These are phyloP conservation scores for Plasmodium vivax DNA, from an alignment of 169 alveolate species.

Conservation along the genomic window DNA sequence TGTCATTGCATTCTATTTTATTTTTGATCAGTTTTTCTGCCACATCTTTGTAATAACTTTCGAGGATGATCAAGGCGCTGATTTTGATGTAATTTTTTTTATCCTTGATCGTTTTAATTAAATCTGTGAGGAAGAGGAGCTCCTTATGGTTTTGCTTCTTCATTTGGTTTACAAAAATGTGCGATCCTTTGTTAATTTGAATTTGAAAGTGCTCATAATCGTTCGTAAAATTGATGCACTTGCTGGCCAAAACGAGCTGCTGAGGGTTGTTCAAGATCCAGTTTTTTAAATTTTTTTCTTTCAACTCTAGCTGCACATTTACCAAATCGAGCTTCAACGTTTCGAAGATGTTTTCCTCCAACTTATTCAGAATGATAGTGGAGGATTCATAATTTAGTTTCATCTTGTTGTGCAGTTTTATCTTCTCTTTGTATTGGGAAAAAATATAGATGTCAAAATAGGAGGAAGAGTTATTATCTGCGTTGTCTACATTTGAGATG, in stretches of 20 bases:
- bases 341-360: slow-evolving; percentile 67
- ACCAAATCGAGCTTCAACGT: slow-evolving; percentile 60
- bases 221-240: slow-evolving; percentile 66
- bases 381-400: slow-evolving; percentile 49
- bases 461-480: slow-evolving; percentile 11
- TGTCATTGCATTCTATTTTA: slow-evolving; percentile 69
- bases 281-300: slow-evolving; percentile 41
- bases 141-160: slow-evolving; percentile 59
- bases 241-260: slow-evolving; percentile 49
- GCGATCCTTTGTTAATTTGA: slow-evolving; percentile 72
- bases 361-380: slow-evolving; percentile 43
- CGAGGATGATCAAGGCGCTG: slow-evolving; percentile 56
- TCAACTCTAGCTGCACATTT: slow-evolving; percentile 57
- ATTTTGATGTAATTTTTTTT: slow-evolving; percentile 68
- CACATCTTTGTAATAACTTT: slow-evolving; percentile 72
- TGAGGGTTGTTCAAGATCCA: slow-evolving; percentile 71
- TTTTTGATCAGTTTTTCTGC: slow-evolving; percentile 73
- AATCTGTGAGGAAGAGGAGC: slow-evolving; percentile 40
- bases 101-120: slow-evolving; percentile 66
- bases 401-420: slow-evolving; percentile 50
- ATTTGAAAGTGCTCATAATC: slow-evolving; percentile 70
- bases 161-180: slow-evolving; percentile 66
- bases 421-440: slow-evolving; percentile 51
- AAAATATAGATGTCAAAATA: slow-evolving; percentile 36
- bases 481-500: not conserved